Conservation (phyloP, 768 basidiomycete genomes). For the Kwoniella mangroviensis region DNA sequence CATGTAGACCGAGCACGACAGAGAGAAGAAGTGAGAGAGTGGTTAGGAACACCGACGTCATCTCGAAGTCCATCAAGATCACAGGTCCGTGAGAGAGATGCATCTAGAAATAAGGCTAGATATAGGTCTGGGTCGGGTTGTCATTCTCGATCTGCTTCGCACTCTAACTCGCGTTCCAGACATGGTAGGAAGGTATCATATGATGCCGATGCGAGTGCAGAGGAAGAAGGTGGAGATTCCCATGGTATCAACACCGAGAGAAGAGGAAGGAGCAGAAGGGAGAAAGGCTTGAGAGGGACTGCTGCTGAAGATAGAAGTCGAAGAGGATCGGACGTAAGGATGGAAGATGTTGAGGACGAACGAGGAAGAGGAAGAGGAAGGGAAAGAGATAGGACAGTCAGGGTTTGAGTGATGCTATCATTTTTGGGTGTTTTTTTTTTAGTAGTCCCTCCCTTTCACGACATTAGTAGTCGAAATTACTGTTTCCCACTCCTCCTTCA, state of each 20-base stretch:
- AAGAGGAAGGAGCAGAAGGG: conserved; percentile 17
- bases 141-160: conserved; percentile 8
- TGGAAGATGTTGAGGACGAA: neutral
- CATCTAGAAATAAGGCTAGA: conserved; percentile 11
- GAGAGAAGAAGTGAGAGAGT: conserved; percentile 11
- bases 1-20: conserved; percentile 10
- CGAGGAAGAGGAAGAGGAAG: conserved; percentile 10
- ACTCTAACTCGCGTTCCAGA: conserved; percentile 5
- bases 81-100: neutral
- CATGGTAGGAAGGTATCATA: conserved; percentile 24
- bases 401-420: conserved; percentile 5
- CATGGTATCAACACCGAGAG: conserved; percentile 1
- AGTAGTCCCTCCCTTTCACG: no score
- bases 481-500: neutral
- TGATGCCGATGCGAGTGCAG: conserved; percentile 25
- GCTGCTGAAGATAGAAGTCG: conserved; percentile 7
- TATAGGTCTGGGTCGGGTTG: conserved; percentile 17
- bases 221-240: conserved; percentile 10
- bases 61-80: conserved; percentile 9
- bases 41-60: conserved; percentile 13
- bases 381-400: conserved; percentile 15
- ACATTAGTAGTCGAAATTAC: no score
- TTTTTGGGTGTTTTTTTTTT: neutral
- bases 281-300: conserved; percentile 13
- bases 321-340: neutral